Evolutionary conservation across 768 basidiomycete species (phyloP).

Genomic region (Gymnopilus dilepis): DNA sequence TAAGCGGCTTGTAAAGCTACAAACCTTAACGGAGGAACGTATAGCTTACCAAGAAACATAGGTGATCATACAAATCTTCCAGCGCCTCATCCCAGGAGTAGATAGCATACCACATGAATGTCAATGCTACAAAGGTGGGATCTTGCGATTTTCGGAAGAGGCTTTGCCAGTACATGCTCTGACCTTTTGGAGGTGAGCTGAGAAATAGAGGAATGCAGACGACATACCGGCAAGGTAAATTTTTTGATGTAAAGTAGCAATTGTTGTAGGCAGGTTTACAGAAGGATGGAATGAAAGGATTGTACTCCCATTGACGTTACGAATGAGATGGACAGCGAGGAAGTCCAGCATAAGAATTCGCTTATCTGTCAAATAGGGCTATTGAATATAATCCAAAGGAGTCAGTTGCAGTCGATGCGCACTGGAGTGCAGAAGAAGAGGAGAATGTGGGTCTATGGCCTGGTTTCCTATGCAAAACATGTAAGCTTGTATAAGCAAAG

Average conservation of each 20-base stretch:
- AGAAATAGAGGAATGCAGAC: too few relatives aligned
- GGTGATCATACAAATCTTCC: too few relatives aligned
- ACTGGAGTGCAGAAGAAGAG: constrained; percentile 41
- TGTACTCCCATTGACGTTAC: constrained; percentile 49
- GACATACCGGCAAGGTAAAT: constrained; percentile 50
- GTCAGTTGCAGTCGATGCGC: constrained; percentile 14
- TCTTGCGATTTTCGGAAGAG: constrained; percentile 48
- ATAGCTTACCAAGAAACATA: too few relatives aligned
- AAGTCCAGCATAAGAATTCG: constrained; percentile 49
- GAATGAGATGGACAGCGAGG: constrained; percentile 53
- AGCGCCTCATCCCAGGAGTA: too few relatives aligned
- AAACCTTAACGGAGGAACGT: too few relatives aligned
- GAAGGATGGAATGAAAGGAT: constrained; percentile 57
- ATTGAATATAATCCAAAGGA: not conserved
- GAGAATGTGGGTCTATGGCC: constrained; percentile 47
- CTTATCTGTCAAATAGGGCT: constrained; percentile 23
- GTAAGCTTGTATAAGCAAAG: not conserved
- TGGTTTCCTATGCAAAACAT: constrained; percentile 19
- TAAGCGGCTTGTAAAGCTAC: not conserved
- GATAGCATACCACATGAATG: too few relatives aligned
- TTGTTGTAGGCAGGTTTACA: constrained; percentile 43
- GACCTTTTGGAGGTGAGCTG: too few relatives aligned
- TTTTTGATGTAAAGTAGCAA: constrained; percentile 47
- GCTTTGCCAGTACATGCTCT: constrained; percentile 53
- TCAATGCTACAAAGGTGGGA: constrained; percentile 61